phyloP scores from a whole-genome alignment of 2,329 filamentous ascomycete species.

The Metarhizium guizhouense region DNA sequence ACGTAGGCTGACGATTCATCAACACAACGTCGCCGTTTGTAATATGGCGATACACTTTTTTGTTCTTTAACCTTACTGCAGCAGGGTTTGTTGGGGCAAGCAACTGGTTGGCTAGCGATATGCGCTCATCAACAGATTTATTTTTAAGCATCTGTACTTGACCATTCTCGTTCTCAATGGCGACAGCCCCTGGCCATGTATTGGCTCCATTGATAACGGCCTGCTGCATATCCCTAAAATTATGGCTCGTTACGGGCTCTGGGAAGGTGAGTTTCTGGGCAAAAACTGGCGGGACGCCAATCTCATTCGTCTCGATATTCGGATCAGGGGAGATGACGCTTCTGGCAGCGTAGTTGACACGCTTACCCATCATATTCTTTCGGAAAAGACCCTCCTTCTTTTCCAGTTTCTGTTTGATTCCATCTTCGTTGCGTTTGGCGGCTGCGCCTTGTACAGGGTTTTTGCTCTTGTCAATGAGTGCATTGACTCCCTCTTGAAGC shows the following conservation, averaged over 20 bases:
- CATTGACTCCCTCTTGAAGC: slow-evolving; percentile 84
- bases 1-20: slow-evolving; percentile 96
- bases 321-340: slow-evolving; percentile 98
- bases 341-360: slow-evolving; percentile 94
- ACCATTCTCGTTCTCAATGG: slow-evolving; percentile 93
- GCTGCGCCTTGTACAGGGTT: slow-evolving; percentile 74
- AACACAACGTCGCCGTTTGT: slow-evolving; percentile 95
- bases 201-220: slow-evolving; percentile 91
- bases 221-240: slow-evolving; percentile 91
- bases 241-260: slow-evolving; percentile 94
- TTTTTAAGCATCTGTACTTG: slow-evolving; percentile 80
- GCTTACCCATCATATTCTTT: slow-evolving; percentile 99
- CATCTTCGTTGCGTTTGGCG: slow-evolving; percentile 73
- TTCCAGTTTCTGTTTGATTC: slow-evolving; percentile 95
- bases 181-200: slow-evolving; percentile 87
- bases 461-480: slow-evolving; percentile 82
- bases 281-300: slow-evolving; percentile 96
- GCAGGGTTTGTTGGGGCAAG: slow-evolving; percentile 58
- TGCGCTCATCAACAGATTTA: slow-evolving; percentile 80
- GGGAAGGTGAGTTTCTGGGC: slow-evolving; percentile 93
- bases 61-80: slow-evolving; percentile 58
- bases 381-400: slow-evolving; percentile 98
- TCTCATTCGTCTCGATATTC: slow-evolving; percentile 98
- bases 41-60: slow-evolving; percentile 93
- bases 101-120: slow-evolving; percentile 85